Evolutionary conservation across 768 basidiomycete species (phyloP).

Genomic region (Lyophyllum semitale): DNA sequence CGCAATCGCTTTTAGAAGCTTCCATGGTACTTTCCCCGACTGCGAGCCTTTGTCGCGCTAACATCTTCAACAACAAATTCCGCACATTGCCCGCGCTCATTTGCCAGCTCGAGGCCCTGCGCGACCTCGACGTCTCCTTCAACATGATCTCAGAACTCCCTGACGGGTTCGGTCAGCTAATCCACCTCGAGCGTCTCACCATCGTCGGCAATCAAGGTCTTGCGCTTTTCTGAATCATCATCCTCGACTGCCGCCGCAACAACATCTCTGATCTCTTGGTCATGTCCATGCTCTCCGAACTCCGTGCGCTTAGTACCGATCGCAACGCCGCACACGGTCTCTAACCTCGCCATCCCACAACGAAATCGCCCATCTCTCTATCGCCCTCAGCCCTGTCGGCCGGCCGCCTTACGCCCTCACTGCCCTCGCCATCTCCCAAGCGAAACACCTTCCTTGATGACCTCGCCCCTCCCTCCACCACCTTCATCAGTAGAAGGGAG

Average conservation of each 20-base stretch:
- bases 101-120: slow-evolving; percentile 68
- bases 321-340: slow-evolving; percentile 83
- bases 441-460: slow-evolving; percentile 86
- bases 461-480: slow-evolving; percentile 62
- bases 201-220: slow-evolving; percentile 87
- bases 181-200: slow-evolving; percentile 67
- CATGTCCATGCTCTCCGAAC: slow-evolving; percentile 66
- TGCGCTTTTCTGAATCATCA: slow-evolving; percentile 66
- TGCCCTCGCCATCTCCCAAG: slow-evolving; percentile 81
- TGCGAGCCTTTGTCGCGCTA: slow-evolving; percentile 75
- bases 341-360: slow-evolving; percentile 75
- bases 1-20: slow-evolving; percentile 84
- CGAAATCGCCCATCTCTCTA: slow-evolving; percentile 79
- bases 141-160: slow-evolving; percentile 86
- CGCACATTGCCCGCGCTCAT: slow-evolving; percentile 72
- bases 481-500: too few relatives aligned
- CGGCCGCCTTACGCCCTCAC: slow-evolving; percentile 60
- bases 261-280: slow-evolving; percentile 73
- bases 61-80: slow-evolving; percentile 97
- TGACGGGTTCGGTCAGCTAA: slow-evolving; percentile 72
- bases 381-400: slow-evolving; percentile 50
- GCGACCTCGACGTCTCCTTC: slow-evolving; percentile 92
- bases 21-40: slow-evolving; percentile 81
- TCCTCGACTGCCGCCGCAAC: slow-evolving; percentile 88
- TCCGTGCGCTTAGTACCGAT: slow-evolving; percentile 73